Base-by-base conservation (phyloP, 2,329 filamentous ascomycete species). In the Dactylellina cionopaga region DNA sequence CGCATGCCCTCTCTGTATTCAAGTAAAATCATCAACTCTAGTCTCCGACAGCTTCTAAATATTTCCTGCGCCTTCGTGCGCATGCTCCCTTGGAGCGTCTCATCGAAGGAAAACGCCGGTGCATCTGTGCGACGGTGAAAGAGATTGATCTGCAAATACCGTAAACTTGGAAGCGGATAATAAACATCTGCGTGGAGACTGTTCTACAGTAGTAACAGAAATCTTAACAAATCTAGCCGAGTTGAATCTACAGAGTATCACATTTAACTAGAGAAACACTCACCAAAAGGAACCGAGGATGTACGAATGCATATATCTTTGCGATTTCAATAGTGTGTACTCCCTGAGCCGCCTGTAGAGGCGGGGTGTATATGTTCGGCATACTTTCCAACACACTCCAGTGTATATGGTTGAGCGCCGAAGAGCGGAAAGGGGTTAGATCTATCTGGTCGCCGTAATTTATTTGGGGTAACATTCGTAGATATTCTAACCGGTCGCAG, bases 401-500 rank as follows among this genome's bases (percentile, higher is more conserved):
- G 10, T 62, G 58, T 5, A 71, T 19, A 13, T 47, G 58, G 22
- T 22, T 29, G 4, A 62, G 17, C 13, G 17, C 17, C 2, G 31
- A 27, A 2, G 58, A 63, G 3, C 56, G 41, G n/a, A 64, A 64
- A 2, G 51, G 15, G 19, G 10, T 51, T 2, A 64, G 22, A 25
- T 64, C 35, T 4, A 46, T 10, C 15, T 17, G 33, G 5, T 65
- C 37, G 4, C 25, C 13, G 6, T 31, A 15, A 7, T 43, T 29
- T 13, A 71, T 15, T 13, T 37, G 33, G 5, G 66, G 66, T 5
- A 71, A 24, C 3, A 51, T 29, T 11, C 66, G 29, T 11, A 72
- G 22, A 15, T 33, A 46, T 13, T 41, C 25, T 2, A 59, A 19
- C 5, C 22, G 4, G 9, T 60, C 37, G 31, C 68, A 65, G 29